phyloP scores from a whole-genome alignment of 192 early-diverging fungal genomes.

The Pilobolus umbonatus region DNA sequence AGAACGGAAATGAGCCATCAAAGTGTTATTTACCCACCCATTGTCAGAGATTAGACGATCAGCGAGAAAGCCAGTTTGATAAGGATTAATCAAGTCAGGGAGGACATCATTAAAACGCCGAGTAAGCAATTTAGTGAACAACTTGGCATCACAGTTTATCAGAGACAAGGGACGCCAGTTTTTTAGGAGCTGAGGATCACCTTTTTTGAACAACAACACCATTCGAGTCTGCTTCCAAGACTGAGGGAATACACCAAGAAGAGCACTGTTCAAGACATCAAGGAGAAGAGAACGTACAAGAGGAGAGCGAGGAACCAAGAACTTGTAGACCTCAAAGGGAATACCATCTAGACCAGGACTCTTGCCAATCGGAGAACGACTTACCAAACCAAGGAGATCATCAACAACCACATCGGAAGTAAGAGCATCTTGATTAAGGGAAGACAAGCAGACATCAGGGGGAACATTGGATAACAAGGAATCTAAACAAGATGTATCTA shows the following conservation, averaged over 20 bases:
- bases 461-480: not conserved
- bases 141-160: constrained; percentile 23
- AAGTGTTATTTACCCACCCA: too few species aligned
- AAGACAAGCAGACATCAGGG: not conserved
- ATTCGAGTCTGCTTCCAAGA: constrained; percentile 12
- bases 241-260: not conserved
- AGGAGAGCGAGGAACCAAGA: not conserved
- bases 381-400: too few species aligned
- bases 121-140: constrained; percentile 6
- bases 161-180: constrained; percentile 20
- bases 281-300: not conserved
- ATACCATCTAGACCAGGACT: constrained; percentile 16
- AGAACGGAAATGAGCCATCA: not conserved
- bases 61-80: constrained; percentile 22
- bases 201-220: constrained; percentile 27
- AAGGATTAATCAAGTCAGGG: constrained; percentile 4
- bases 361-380: not conserved
- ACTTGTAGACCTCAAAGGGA: not conserved
- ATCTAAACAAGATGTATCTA: too few species aligned
- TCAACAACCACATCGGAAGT: too few species aligned
- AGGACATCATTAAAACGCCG: not conserved
- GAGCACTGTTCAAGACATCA: not conserved
- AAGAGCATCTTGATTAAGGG: too few species aligned
- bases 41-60: constrained; percentile 14
- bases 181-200: constrained; percentile 6